Percentiles rank a stretch among this genome's conserved stretches.
Evolutionary conservation across 2,329 filamentous ascomycete species (phyloP).

Genomic region (Davidsoniella eucalypti): DNA sequence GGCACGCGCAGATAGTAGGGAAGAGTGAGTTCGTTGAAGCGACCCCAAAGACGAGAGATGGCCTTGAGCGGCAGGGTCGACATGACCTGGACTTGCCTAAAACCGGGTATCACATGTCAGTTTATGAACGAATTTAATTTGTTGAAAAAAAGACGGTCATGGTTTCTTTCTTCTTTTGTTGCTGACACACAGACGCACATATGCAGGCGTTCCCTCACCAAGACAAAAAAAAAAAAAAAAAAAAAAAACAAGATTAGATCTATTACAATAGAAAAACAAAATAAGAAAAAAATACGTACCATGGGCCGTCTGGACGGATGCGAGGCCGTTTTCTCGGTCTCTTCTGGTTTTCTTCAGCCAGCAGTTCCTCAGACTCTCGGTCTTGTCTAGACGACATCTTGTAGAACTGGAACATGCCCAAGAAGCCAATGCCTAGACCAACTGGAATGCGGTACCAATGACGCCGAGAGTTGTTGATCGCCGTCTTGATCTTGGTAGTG

Average conservation of each 20-base stretch:
- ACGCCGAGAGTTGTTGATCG: slow-evolving; percentile 10
- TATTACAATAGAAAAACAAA: neutral
- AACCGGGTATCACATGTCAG: slow-evolving; percentile 11
- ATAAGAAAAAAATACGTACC: slow-evolving; percentile 30
- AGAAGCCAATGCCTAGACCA: slow-evolving; percentile 66
- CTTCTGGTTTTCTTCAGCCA: slow-evolving; percentile 14
- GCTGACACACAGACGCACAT: neutral
- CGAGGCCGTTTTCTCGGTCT: slow-evolving; percentile 35
- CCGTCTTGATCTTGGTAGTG: slow-evolving; percentile 10
- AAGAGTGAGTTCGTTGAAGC: slow-evolving; percentile 77
- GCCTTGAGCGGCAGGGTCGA: slow-evolving; percentile 83
- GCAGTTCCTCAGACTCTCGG: slow-evolving; percentile 12
- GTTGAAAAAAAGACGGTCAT: neutral
- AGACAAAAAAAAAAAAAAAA: neutral
- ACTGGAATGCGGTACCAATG: slow-evolving; percentile 87
- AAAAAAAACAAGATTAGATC: neutral
- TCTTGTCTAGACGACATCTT: slow-evolving; percentile 43
- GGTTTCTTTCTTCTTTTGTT: neutral
- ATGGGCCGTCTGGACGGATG: slow-evolving; percentile 70
- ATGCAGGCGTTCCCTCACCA: too few relatives aligned
- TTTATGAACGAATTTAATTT: neutral
- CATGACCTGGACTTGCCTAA: slow-evolving; percentile 81
- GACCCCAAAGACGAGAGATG: slow-evolving; percentile 75
- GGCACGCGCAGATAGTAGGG: slow-evolving; percentile 78
- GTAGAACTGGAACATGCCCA: slow-evolving; percentile 72